Percentiles rank a stretch among this genome's conserved stretches.
Evolutionary conservation across 208 protist species (phyloP).

Genomic region (Leishmania braziliensis): DNA sequence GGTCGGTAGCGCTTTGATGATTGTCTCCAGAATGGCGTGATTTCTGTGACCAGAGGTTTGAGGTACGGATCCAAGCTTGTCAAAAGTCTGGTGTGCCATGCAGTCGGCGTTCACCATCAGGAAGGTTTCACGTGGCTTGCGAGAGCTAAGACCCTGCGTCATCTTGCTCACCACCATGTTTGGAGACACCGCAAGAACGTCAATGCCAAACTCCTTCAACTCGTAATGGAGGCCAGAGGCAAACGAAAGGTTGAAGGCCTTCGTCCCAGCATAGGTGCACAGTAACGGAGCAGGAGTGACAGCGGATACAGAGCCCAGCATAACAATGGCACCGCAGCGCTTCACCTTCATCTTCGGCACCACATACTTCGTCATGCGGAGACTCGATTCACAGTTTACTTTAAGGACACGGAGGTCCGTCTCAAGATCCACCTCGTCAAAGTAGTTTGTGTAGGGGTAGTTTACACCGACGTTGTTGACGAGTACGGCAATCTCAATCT

Average conservation of each 20-base stretch:
- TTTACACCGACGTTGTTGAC: conserved; percentile 95
- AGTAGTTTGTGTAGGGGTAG: conserved; percentile 93
- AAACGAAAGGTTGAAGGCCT: conserved; percentile 86
- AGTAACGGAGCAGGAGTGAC: conserved; percentile 74
- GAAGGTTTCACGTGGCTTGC: conserved; percentile 71
- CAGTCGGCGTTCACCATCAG: conserved; percentile 60
- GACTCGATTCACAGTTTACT: conserved; percentile 86
- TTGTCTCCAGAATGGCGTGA: conserved; percentile 55
- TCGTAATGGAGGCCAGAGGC: conserved; percentile 65
- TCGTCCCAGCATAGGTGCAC: conserved; percentile 85
- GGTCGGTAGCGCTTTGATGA: conserved; percentile 35
- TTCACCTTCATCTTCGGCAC: conserved; percentile 73
- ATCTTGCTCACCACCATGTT: conserved; percentile 84
- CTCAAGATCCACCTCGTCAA: conserved; percentile 73
- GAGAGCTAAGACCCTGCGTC: conserved; percentile 70
- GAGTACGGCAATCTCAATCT: conserved; percentile 62
- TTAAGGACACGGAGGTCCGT: conserved; percentile 79
- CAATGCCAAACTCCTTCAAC: conserved; percentile 57
- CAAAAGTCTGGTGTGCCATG: conserved; percentile 76
- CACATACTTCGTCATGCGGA: conserved; percentile 87
- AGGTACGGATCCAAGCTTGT: conserved; percentile 59
- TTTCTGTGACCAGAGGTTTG: conserved; percentile 63
- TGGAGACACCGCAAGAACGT: conserved; percentile 74
- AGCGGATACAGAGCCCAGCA: conserved; percentile 76
- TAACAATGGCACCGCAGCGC: conserved; percentile 76